Percentiles rank a stretch among this genome's conserved stretches.
phyloP scores from a whole-genome alignment of 2,329 filamentous ascomycete species.

The Alternaria sp. region DNA sequence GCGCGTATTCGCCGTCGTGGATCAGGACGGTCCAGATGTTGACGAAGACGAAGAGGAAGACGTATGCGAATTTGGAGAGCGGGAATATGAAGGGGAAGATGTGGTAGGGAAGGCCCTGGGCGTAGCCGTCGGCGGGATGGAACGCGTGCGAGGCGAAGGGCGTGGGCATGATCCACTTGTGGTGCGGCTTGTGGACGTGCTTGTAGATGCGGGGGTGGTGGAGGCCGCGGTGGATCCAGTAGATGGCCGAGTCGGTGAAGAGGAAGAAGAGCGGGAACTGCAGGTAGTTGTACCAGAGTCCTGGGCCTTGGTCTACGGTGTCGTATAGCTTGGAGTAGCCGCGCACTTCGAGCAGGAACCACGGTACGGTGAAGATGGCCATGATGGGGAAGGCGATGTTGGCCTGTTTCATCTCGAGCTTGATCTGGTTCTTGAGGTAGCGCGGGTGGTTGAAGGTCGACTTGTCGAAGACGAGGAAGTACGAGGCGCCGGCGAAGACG shows the following conservation, averaged over 20 bases:
- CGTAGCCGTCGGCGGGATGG: conserved; percentile 90
- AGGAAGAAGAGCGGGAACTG: conserved; percentile 88
- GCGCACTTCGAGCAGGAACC: conserved; percentile 82
- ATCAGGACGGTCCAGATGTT: conserved; percentile 98
- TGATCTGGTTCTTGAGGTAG: conserved; percentile 92
- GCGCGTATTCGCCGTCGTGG: conserved; percentile 92
- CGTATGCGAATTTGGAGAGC: conserved; percentile 87
- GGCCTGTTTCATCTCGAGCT: conserved; percentile 83
- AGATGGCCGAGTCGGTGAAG: conserved; percentile 90
- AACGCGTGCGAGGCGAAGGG: conserved; percentile 93
- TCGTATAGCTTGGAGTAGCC: conserved; percentile 91
- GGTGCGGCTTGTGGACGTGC: conserved; percentile 91
- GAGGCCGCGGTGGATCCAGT: conserved; percentile 87
- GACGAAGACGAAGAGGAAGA: conserved; percentile 86
- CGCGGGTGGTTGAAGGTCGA: conserved; percentile 87
- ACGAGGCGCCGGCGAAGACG: conserved; percentile 80
- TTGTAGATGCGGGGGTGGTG: conserved; percentile 86
- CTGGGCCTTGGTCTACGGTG: conserved; percentile 74
- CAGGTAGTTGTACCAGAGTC: conserved; percentile 75
- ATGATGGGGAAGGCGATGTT: conserved; percentile 79
- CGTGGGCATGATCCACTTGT: conserved; percentile 99
- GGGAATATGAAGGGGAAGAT: conserved; percentile 92
- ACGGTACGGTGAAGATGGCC: conserved; percentile 78
- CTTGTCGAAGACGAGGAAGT: conserved; percentile 90
- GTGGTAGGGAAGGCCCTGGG: conserved; percentile 90